Evolutionary conservation across 768 basidiomycete genomes (phyloP).

Genomic region (Collybia sordida): DNA sequence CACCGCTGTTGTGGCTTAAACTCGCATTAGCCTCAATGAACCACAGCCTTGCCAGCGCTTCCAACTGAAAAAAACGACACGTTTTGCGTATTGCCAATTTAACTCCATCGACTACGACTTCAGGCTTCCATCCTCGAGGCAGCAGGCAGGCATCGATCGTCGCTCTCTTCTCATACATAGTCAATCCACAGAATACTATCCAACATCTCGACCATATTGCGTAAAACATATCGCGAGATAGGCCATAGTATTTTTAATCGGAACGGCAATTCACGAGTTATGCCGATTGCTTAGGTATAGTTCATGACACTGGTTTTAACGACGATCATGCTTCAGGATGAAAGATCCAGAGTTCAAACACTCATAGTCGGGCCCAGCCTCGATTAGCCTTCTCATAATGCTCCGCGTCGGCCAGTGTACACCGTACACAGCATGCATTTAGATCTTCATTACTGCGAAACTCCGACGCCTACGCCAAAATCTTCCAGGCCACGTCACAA

Average conservation of each 20-base stretch:
- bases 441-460: no score
- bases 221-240: background rate
- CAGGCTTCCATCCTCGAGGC: constrained; percentile 3
- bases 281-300: background rate
- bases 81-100: constrained; percentile 4
- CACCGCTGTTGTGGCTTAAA: background rate
- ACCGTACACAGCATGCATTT: background rate
- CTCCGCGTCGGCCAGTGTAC: constrained; percentile 1
- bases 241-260: background rate
- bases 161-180: background rate
- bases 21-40: background rate
- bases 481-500: background rate
- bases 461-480: background rate
- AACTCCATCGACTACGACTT: constrained; percentile 2
- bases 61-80: constrained; percentile 1
- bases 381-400: background rate
- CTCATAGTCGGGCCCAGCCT: background rate
- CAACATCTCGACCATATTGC: background rate
- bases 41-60: background rate
- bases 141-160: constrained; percentile 8
- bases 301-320: background rate
- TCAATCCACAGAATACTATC: background rate
- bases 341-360: background rate
- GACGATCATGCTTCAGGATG: background rate
- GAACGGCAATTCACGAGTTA: background rate